Percentiles rank a stretch among this genome's conserved stretches.
These are phyloP conservation scores for Amanita thiersii DNA, from an alignment of 768 basidiomycete genomes.

Conservation along the genomic window DNA sequence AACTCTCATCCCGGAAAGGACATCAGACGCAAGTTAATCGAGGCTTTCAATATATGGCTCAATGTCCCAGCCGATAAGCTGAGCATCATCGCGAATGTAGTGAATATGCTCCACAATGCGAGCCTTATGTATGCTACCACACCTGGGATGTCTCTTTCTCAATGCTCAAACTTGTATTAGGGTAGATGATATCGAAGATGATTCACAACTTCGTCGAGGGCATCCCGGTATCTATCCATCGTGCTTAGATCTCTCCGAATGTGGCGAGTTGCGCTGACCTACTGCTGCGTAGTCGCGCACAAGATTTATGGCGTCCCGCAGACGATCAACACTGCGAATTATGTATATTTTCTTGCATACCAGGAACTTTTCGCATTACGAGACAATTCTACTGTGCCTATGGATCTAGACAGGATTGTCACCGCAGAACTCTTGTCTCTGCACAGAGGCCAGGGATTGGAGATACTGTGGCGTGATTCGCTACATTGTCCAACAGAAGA, in stretches of 20 bases:
- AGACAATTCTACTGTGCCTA: conserved; percentile 17
- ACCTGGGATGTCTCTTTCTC: neutral
- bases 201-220: conserved; percentile 79
- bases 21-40: conserved; percentile 78
- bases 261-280: neutral
- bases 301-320: conserved; percentile 96
- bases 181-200: conserved; percentile 93
- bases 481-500: conserved; percentile 89
- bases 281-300: conserved; percentile 79
- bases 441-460: conserved; percentile 92
- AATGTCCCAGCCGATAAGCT: conserved; percentile 70
- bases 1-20: conserved; percentile 88
- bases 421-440: conserved; percentile 78
- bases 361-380: conserved; percentile 69
- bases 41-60: conserved; percentile 92
- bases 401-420: conserved; percentile 61
- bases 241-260: neutral
- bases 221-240: conserved; percentile 49
- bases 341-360: conserved; percentile 92
- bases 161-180: conserved; percentile 27
- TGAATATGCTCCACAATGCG: conserved; percentile 92
- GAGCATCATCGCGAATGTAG: conserved; percentile 65
- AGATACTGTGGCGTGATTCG: conserved; percentile 91
- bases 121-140: conserved; percentile 65
- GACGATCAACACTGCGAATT: conserved; percentile 96